Percentiles rank a stretch among this genome's conserved stretches.
Evolutionary conservation across 2,329 filamentous ascomycete species (phyloP).

Genomic region (Colletotrichum tofieldiae): DNA sequence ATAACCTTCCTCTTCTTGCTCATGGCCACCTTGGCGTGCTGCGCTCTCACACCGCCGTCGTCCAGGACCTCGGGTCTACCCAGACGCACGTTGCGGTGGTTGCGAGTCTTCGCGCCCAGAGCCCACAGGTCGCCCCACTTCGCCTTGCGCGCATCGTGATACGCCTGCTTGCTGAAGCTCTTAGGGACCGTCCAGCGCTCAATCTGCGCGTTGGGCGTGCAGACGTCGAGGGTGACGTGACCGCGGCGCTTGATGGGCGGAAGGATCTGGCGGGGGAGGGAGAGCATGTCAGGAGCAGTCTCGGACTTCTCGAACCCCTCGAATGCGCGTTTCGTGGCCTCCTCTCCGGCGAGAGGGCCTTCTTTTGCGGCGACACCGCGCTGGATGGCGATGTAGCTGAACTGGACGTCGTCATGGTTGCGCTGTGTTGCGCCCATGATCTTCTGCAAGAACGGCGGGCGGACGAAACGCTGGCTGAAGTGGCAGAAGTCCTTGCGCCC

Average conservation of each 20-base stretch:
- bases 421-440: constrained; percentile 78
- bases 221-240: constrained; percentile 91
- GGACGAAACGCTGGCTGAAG: constrained; percentile 90
- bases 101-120: constrained; percentile 89
- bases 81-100: constrained; percentile 72
- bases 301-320: constrained; percentile 75
- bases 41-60: constrained; percentile 64
- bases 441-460: constrained; percentile 85
- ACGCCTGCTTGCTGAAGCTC: constrained; percentile 85
- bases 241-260: constrained; percentile 89
- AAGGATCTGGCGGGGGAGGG: constrained; percentile 84
- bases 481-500: constrained; percentile 93
- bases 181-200: constrained; percentile 95
- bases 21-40: constrained; percentile 44
- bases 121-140: constrained; percentile 97
- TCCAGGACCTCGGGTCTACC: constrained; percentile 62
- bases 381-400: constrained; percentile 90
- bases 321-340: constrained; percentile 78
- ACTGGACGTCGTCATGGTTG: constrained; percentile 93
- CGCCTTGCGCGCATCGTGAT: constrained; percentile 92
- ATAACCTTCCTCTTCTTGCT: constrained; percentile 58
- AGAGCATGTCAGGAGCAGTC: constrained; percentile 69
- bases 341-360: constrained; percentile 62
- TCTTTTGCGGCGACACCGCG: constrained; percentile 71
- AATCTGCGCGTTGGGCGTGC: constrained; percentile 86